Evolutionary conservation across 2,329 filamentous ascomycete species (phyloP), one percentile per base, ranked within the genome.

Genomic region (Trichophyton mentagrophytes): DNA sequence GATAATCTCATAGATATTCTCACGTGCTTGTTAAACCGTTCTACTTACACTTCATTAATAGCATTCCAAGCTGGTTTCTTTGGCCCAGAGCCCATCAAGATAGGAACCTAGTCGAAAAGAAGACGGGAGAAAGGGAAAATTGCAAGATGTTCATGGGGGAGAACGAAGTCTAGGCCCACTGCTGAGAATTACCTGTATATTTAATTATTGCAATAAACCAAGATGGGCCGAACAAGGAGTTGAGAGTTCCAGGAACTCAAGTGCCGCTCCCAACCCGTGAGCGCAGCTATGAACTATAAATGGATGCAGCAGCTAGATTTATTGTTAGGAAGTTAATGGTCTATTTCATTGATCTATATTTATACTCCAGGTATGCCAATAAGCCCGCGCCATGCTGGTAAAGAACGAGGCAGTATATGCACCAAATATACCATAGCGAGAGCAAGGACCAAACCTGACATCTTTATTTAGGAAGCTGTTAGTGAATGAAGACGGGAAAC

Each of bases 361-460:
- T 70, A 74, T 66, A 71, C 63, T 17, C 73, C 74, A 3, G 74
- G 74, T 33, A 74, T 61, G 1, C 80, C 80, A 42, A 81, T 69
- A 49, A 80, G 65, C 38, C 71, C 68, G 65, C 76, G 74, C 73
- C 79, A 75, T 4, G 72, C 66, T 6, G 73, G 69, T 33, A 77
- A 60, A 59, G 70, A 68, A 66, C 79, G 73, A 1, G 80, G 79
- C 6, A 82, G 67, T 58, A 81, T 76, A 68, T 81, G 82, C 33
- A 80, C 74, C 40, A 71, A 67, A 67, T 79, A 81, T 17, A 82
- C 69, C n/a, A 76, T 73, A 46, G 69, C 69, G 30, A 79, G 68
- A 5, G 80, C 79, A 47, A 81, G 71, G 22, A 76, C 40, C 38
- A 82, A 67, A 1, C 80, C 80, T 30, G 77, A 79, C 60, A 80